phyloP scores from a whole-genome alignment of 2,329 filamentous ascomycete genomes.

The Curvularia spicifera region DNA sequence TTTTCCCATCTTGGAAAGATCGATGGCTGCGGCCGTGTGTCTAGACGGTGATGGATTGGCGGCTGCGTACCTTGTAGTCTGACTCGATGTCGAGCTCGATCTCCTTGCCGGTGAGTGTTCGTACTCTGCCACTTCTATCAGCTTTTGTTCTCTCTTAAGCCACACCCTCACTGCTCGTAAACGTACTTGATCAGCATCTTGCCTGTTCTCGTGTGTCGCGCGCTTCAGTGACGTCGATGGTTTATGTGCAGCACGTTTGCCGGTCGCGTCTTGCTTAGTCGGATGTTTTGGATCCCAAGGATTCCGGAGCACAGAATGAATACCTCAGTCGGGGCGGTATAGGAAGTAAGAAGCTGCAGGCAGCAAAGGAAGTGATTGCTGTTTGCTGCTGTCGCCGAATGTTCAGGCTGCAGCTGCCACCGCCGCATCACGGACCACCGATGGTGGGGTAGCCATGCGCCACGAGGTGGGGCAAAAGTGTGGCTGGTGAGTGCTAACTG shows the following conservation, averaged over 20 bases:
- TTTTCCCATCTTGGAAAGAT: not conserved
- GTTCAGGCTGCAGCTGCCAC: conserved; percentile 16
- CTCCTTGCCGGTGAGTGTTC: conserved; percentile 97
- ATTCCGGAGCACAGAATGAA: not conserved
- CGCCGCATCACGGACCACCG: conserved; percentile 13
- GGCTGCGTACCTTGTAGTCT: conserved; percentile 77
- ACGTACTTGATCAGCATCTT: conserved; percentile 50
- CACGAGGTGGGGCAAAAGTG: conserved; percentile 15
- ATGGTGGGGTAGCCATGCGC: conserved; percentile 13
- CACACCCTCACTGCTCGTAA: not conserved
- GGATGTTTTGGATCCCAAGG: not conserved
- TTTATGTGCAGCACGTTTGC: not conserved
- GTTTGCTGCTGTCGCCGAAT: conserved; percentile 2
- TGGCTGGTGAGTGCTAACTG: conserved; percentile 5
- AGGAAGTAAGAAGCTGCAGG: conserved; percentile 5
- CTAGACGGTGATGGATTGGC: not conserved
- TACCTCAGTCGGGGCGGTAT: not conserved
- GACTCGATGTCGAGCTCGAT: conserved; percentile 97
- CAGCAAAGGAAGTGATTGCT: conserved; percentile 7
- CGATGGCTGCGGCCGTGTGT: too few species aligned
- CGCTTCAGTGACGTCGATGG: conserved; percentile 1
- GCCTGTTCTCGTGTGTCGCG: conserved; percentile 9
- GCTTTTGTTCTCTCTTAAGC: not conserved
- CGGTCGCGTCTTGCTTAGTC: not conserved
- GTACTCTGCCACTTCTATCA: conserved; percentile 69